Percentiles rank a stretch among this genome's conserved stretches.
Evolutionary conservation across 306 rosid genomes (phyloP).

Genomic region (Abrus precatorius): DNA sequence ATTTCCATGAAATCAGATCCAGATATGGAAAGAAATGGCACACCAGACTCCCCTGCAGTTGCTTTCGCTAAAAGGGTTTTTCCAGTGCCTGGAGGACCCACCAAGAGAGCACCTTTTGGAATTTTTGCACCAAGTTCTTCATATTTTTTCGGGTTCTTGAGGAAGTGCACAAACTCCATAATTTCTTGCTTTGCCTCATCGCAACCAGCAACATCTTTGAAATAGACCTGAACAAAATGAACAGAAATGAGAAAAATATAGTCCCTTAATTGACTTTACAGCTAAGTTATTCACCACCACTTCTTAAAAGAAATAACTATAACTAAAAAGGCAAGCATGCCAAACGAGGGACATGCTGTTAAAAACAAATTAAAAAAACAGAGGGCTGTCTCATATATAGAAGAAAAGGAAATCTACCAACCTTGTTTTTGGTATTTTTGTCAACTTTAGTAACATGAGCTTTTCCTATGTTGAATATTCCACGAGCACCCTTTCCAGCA

Average conservation of each 20-base stretch:
- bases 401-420: slow-evolving; percentile 31
- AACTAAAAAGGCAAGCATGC: not conserved
- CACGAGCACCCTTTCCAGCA: slow-evolving; percentile 79
- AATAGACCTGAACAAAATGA: slow-evolving; percentile 66
- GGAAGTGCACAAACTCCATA: slow-evolving; percentile 98
- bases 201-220: slow-evolving; percentile 97
- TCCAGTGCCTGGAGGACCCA: slow-evolving; percentile 99
- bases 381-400: not conserved
- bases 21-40: slow-evolving; percentile 92
- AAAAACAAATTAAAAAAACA: slow-evolving; percentile 33
- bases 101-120: slow-evolving; percentile 96
- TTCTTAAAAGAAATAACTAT: slow-evolving; percentile 32
- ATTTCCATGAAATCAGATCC: slow-evolving; percentile 98
- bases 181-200: slow-evolving; percentile 97
- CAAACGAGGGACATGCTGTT: not conserved
- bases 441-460: slow-evolving; percentile 89
- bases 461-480: slow-evolving; percentile 95
- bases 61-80: slow-evolving; percentile 98
- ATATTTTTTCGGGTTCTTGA: slow-evolving; percentile 90
- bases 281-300: not conserved
- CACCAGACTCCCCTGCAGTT: slow-evolving; percentile 97
- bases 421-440: slow-evolving; percentile 93
- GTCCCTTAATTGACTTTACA: slow-evolving; percentile 14
- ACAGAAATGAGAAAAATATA: not conserved
- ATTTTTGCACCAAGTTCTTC: slow-evolving; percentile 97